These are phyloP conservation scores for Flaveria robusta DNA, from an alignment of 129 eudicot species.

Conservation along the genomic window DNA sequence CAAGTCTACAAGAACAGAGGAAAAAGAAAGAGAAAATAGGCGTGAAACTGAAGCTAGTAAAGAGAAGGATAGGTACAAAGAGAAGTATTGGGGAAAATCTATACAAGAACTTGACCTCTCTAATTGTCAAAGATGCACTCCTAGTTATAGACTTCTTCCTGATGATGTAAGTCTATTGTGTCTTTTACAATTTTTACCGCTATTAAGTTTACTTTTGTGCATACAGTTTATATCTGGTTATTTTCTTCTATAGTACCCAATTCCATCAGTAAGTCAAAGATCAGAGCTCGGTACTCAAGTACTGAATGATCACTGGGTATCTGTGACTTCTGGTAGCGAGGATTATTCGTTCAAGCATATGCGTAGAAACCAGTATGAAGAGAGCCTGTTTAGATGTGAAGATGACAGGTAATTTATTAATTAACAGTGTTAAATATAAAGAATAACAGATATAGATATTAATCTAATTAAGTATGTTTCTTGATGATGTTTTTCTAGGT, in stretches of 20 bases:
- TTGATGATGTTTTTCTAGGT: conserved; percentile 47
- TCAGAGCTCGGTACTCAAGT: conserved; percentile 94
- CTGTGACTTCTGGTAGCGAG: conserved; percentile 99
- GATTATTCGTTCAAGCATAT: conserved; percentile 98
- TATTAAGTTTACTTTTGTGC: conserved; percentile 5
- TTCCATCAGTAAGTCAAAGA: conserved; percentile 86
- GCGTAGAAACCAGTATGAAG: conserved; percentile 99
- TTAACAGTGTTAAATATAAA: background rate
- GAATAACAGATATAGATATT: background rate
- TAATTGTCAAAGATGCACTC: conserved; percentile 88
- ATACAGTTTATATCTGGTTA: conserved; percentile 13
- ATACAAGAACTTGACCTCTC: conserved; percentile 96
- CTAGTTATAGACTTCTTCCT: conserved; percentile 98
- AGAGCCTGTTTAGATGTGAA: conserved; percentile 97
- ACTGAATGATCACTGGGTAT: conserved; percentile 93
- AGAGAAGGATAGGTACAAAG: conserved; percentile 78
- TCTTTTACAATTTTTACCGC: conserved; percentile 13
- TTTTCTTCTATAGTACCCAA: conserved; percentile 74
- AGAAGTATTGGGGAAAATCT: conserved; percentile 91
- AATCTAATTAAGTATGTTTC: conserved; percentile 15
- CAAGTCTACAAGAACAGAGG: conserved; percentile 66
- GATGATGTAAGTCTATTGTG: conserved; percentile 59
- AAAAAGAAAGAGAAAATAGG: conserved; percentile 77
- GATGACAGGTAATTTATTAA: conserved; percentile 76
- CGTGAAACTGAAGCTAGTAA: conserved; percentile 75